Conservation (phyloP, 257 asterid species). For the Leptodermis oblonga region DNA sequence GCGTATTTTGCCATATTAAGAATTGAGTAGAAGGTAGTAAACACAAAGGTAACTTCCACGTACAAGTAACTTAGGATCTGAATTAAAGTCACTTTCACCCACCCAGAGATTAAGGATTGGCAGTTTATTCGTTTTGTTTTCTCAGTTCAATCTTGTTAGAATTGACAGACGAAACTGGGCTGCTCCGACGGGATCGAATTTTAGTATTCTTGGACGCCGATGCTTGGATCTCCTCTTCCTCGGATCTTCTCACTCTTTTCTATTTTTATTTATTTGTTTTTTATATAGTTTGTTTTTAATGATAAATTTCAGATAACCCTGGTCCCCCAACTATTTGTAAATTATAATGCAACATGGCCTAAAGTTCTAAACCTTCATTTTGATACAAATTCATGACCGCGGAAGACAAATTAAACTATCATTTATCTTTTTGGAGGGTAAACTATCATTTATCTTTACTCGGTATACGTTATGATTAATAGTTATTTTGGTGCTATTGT, state of each 20-base stretch:
- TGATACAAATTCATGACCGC: no score
- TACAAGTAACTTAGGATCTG: background rate
- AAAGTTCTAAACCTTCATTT: no score
- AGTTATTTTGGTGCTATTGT: no score
- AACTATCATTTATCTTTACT: no score
- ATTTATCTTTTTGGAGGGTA: no score
- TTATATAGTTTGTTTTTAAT: background rate
- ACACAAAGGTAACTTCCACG: background rate
- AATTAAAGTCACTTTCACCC: background rate
- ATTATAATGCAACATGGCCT: background rate
- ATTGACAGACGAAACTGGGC: constrained; percentile 9
- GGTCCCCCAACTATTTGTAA: background rate
- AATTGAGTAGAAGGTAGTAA: no score
- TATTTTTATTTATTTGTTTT: background rate
- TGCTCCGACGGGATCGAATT: background rate
- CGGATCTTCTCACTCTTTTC: background rate
- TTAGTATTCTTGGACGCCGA: background rate
- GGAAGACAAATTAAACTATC: no score
- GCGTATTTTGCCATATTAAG: no score
- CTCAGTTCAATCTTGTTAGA: background rate
- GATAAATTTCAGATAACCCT: background rate
- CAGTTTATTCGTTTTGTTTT: background rate
- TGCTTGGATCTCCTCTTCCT: background rate
- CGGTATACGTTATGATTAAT: no score
- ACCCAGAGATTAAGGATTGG: background rate